Evolutionary conservation across 768 basidiomycete species (phyloP).

Genomic region (Suillus luteus): DNA sequence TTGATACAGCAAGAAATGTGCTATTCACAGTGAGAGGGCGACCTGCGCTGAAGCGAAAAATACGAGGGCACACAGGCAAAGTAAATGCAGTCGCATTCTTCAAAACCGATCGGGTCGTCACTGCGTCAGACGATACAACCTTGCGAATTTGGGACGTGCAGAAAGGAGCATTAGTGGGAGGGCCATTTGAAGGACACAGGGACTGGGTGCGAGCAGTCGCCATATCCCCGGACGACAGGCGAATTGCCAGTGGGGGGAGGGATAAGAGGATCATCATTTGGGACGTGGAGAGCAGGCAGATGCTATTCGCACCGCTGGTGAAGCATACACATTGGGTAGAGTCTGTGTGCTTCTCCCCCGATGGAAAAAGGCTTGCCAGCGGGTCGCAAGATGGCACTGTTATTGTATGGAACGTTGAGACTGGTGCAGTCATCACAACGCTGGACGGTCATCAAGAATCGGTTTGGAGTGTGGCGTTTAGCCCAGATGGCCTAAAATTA

Average conservation of each 20-base stretch:
- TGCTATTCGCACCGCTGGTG: constrained; percentile 9
- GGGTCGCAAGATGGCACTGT: constrained; percentile 15
- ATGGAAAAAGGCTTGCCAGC: constrained; percentile 14
- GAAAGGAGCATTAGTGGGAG: constrained; percentile 1
- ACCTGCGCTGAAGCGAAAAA: too few relatives aligned
- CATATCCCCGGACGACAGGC: constrained; percentile 7
- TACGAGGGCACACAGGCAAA: constrained; percentile 26
- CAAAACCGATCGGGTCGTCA: constrained; percentile 27
- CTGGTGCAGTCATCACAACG: not conserved
- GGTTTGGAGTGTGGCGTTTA: constrained; percentile 25
- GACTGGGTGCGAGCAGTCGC: not conserved
- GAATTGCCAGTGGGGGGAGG: constrained; percentile 30
- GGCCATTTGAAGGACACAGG: constrained; percentile 10
- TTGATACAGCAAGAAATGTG: not conserved
- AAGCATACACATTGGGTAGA: constrained; percentile 10
- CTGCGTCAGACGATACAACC: constrained; percentile 29
- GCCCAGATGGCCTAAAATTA: constrained; percentile 22
- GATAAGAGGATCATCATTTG: constrained; percentile 34
- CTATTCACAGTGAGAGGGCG: not conserved
- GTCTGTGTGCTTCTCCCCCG: constrained; percentile 18
- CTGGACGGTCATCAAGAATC: constrained; percentile 17
- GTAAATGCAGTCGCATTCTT: constrained; percentile 33
- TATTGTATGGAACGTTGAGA: constrained; percentile 5
- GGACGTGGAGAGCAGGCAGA: constrained; percentile 25
- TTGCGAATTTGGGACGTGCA: constrained; percentile 17